phyloP scores from a whole-genome alignment of 2,329 filamentous ascomycete species.

The Hymenoscyphus occultus region DNA sequence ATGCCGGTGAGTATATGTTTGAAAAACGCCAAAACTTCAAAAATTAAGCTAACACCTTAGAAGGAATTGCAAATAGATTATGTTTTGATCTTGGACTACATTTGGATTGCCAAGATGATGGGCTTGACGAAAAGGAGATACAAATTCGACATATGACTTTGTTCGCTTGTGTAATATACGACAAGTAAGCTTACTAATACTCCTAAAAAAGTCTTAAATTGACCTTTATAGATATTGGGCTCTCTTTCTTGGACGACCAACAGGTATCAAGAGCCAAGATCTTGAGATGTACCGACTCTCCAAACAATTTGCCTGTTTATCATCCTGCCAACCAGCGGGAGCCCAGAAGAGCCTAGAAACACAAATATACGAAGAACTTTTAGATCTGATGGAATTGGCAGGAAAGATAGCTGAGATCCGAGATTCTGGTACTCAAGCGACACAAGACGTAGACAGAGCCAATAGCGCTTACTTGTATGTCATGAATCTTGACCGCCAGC shows the following conservation, averaged over 20 bases:
- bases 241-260: conserved; percentile 52
- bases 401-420: conserved; percentile 49
- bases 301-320: conserved; percentile 44
- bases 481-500: conserved; percentile 50
- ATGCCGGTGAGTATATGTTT: conserved; percentile 42
- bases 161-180: conserved; percentile 51
- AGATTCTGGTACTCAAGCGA: conserved; percentile 35
- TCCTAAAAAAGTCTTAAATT: not conserved
- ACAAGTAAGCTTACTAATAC: conserved; percentile 39
- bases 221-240: conserved; percentile 43
- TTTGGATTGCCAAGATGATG: conserved; percentile 43
- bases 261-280: conserved; percentile 52
- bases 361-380: conserved; percentile 49
- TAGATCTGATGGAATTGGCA: conserved; percentile 55
- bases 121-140: conserved; percentile 45
- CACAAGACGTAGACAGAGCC: conserved; percentile 37
- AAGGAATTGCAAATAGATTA: conserved; percentile 44
- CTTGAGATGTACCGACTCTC: conserved; percentile 48
- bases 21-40: not conserved
- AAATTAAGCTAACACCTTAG: not conserved
- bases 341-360: conserved; percentile 36
- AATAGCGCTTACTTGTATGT: conserved; percentile 49
- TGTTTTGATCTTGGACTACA: conserved; percentile 50
- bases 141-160: conserved; percentile 50
- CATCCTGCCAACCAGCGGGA: conserved; percentile 39